phyloP scores from a whole-genome alignment of 371 early-diverging fungal species.

The Syncephalastrum contaminatum region DNA sequence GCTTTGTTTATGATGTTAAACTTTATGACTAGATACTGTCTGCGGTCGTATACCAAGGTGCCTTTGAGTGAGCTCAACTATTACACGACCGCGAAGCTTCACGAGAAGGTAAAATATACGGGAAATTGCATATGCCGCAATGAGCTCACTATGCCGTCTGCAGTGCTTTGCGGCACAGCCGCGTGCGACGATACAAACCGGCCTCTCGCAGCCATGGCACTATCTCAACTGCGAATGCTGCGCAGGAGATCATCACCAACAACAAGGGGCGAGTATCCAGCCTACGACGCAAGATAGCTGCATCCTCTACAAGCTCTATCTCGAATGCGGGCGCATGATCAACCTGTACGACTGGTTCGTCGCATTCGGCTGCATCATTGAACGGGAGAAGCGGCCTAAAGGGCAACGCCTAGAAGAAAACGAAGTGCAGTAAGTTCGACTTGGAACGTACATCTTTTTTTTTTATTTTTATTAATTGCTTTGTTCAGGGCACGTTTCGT shows the following conservation, averaged over 20 bases:
- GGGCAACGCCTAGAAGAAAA: conserved; percentile 34
- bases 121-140: background rate
- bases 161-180: conserved; percentile 84
- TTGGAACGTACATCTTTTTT: background rate
- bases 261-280: conserved; percentile 40
- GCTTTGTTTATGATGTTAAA: background rate
- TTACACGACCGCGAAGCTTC: conserved; percentile 64
- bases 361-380: conserved; percentile 73
- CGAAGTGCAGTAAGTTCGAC: conserved; percentile 46
- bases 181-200: conserved; percentile 80
- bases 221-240: conserved; percentile 83
- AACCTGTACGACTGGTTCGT: conserved; percentile 92
- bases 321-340: conserved; percentile 90
- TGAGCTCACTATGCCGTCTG: background rate
- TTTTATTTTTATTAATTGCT: background rate
- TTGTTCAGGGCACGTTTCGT: conserved; percentile 78
- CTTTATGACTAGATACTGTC: conserved; percentile 30
- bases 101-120: conserved; percentile 59
- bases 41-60: conserved; percentile 53
- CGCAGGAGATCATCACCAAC: conserved; percentile 8
- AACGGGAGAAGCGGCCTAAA: conserved; percentile 38
- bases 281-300: conserved; percentile 78
- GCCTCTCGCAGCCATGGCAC: conserved; percentile 69
- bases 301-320: conserved; percentile 84
- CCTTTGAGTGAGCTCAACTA: conserved; percentile 78